Percentiles rank a stretch among this genome's conserved stretches.
These are phyloP conservation scores for Stylonectria norvegica DNA, from an alignment of 2,329 filamentous ascomycete species.

Conservation along the genomic window DNA sequence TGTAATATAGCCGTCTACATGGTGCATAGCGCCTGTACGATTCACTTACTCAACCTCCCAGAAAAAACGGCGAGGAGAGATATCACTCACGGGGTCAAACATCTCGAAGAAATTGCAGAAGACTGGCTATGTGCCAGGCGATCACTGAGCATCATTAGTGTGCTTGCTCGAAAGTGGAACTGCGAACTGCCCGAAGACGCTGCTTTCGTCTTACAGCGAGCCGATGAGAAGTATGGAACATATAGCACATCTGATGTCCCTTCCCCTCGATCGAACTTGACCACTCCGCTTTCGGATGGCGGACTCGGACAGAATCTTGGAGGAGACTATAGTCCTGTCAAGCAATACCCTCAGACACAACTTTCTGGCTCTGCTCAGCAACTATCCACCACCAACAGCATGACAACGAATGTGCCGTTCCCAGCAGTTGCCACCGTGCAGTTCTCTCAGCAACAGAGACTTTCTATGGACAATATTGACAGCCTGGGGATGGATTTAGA, in stretches of 20 bases:
- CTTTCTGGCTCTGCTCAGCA: conserved; percentile 18
- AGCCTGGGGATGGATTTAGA: conserved; percentile 19
- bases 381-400: conserved; percentile 10
- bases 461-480: conserved; percentile 22
- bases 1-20: conserved; percentile 98
- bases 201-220: conserved; percentile 67
- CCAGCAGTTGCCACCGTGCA: conserved; percentile 2
- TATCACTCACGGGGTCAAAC: conserved; percentile 84
- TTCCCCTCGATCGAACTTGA: conserved; percentile 45
- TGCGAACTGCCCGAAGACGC: conserved; percentile 86
- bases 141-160: conserved; percentile 78
- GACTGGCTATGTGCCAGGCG: conserved; percentile 88
- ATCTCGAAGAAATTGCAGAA: conserved; percentile 92
- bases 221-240: conserved; percentile 75
- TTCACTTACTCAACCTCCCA: conserved; percentile 87
- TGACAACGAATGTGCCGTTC: conserved; percentile 14
- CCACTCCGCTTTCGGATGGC: conserved; percentile 29
- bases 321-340: conserved; percentile 35
- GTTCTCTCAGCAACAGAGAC: conserved; percentile 16
- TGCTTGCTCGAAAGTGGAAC: conserved; percentile 85
- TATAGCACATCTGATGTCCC: conserved; percentile 61
- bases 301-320: conserved; percentile 19
- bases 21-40: conserved; percentile 87
- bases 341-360: conserved; percentile 30
- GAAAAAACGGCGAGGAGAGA: conserved; percentile 89